Conservation (phyloP, 78 protist species). For the Dictyostelium firmibasis region DNA sequence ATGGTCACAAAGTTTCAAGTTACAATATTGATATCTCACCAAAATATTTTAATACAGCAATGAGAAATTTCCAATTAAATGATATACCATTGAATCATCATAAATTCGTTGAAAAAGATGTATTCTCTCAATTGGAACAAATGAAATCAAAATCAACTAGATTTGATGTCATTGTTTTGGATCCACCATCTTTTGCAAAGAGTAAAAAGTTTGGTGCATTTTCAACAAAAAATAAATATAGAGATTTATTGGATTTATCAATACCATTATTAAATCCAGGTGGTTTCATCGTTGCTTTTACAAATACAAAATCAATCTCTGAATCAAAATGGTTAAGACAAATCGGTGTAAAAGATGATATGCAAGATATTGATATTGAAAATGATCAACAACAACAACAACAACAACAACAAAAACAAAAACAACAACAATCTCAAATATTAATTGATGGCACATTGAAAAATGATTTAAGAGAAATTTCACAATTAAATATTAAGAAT, state of each 20-base stretch:
- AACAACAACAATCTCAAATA: background rate
- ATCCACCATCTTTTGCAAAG: constrained; percentile 28
- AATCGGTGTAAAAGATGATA: constrained; percentile 29
- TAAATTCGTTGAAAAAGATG: constrained; percentile 9
- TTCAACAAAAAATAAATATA: constrained; percentile 28
- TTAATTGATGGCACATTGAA: background rate
- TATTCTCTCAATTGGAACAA: background rate
- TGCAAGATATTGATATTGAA: background rate
- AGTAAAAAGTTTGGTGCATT: background rate
- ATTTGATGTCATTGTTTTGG: constrained; percentile 43
- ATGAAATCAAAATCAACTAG: background rate
- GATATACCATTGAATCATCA: constrained; percentile 7
- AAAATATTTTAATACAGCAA: background rate
- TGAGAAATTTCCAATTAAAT: constrained; percentile 34
- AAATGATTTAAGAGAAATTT: background rate
- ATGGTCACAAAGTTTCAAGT: background rate
- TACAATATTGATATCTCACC: constrained; percentile 9
- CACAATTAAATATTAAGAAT: constrained; percentile 4
- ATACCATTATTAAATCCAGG: constrained; percentile 28
- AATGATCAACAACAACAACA: background rate
- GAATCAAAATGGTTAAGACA: constrained; percentile 49
- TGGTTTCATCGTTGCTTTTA: constrained; percentile 42
- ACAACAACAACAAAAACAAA: background rate
- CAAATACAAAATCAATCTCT: background rate
- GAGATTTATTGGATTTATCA: background rate